Conservation (phyloP, 352 stramenopile genomes). For the Globisporangium iwayamae region DNA sequence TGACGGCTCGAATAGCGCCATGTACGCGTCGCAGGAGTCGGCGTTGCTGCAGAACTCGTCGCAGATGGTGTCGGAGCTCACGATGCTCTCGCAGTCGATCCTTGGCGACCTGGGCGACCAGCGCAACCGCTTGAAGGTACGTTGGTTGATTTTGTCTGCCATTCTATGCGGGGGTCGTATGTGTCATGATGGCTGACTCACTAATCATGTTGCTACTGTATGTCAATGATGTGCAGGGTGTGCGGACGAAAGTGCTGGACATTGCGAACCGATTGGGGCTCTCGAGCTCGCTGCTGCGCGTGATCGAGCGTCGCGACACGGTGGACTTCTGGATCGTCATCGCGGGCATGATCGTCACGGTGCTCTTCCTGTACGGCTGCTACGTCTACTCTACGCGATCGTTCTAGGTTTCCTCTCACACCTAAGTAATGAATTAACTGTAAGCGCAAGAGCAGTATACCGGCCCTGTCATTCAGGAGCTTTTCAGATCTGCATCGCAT, state of each 20-base stretch:
- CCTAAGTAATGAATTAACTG: too few relatives aligned
- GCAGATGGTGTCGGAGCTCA: conserved; percentile 80
- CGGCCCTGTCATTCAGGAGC: too few relatives aligned
- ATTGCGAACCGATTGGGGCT: conserved; percentile 83
- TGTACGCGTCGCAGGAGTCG: conserved; percentile 76
- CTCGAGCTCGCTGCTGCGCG: conserved; percentile 74
- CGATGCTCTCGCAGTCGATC: conserved; percentile 64
- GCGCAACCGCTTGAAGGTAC: conserved; percentile 63
- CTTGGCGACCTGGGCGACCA: conserved; percentile 70
- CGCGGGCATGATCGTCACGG: conserved; percentile 74
- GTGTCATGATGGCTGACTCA: neutral
- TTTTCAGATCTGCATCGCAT: too few relatives aligned
- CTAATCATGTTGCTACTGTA: neutral
- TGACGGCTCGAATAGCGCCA: conserved; percentile 60
- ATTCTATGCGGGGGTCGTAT: neutral
- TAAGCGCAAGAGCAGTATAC: neutral
- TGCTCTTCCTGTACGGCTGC: conserved; percentile 79
- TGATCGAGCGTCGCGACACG: conserved; percentile 79
- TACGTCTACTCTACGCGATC: conserved; percentile 40
- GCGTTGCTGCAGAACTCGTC: conserved; percentile 75
- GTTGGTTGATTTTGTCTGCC: neutral
- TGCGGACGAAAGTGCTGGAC: conserved; percentile 74
- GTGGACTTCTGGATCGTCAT: conserved; percentile 86
- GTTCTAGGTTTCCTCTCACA: neutral
- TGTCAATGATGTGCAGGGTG: conserved; percentile 34